phyloP scores from a whole-genome alignment of 768 basidiomycete genomes.

The Russula sp. region DNA sequence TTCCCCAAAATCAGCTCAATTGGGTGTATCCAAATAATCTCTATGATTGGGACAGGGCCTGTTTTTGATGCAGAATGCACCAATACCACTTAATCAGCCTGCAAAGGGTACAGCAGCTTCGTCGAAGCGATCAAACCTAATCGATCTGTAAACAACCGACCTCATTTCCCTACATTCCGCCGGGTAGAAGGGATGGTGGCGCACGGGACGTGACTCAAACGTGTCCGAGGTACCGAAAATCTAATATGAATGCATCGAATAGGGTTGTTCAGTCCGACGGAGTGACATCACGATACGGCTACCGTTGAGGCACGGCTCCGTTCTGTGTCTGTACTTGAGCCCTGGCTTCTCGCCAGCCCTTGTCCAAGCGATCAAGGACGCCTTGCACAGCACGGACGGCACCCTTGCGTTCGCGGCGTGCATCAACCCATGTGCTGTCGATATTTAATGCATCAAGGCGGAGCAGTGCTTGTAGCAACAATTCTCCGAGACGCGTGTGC shows the following conservation, averaged over 20 bases:
- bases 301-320: neutral
- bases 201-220: neutral
- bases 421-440: conserved; percentile 70
- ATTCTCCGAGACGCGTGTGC: conserved; percentile 64
- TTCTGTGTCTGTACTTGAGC: conserved; percentile 6
- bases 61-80: neutral
- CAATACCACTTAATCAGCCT: conserved; percentile 1
- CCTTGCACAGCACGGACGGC: conserved; percentile 84
- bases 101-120: neutral
- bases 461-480: conserved; percentile 81
- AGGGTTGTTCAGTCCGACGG: neutral
- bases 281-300: neutral
- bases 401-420: conserved; percentile 73
- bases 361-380: conserved; percentile 74
- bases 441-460: conserved; percentile 77
- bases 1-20: neutral
- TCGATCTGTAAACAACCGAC: neutral
- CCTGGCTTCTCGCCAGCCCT: conserved; percentile 44
- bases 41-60: conserved; percentile 1
- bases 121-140: conserved; percentile 6
- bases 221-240: conserved; percentile 3
- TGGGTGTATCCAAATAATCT: neutral
- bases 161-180: neutral
- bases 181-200: conserved; percentile 9
- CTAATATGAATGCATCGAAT: neutral